A percentile compares a stretch with the other conserved stretches of the same genome.
Conservation (phyloP, 2,329 filamentous ascomycete genomes). For the Trichophyton schoenleinii region DNA sequence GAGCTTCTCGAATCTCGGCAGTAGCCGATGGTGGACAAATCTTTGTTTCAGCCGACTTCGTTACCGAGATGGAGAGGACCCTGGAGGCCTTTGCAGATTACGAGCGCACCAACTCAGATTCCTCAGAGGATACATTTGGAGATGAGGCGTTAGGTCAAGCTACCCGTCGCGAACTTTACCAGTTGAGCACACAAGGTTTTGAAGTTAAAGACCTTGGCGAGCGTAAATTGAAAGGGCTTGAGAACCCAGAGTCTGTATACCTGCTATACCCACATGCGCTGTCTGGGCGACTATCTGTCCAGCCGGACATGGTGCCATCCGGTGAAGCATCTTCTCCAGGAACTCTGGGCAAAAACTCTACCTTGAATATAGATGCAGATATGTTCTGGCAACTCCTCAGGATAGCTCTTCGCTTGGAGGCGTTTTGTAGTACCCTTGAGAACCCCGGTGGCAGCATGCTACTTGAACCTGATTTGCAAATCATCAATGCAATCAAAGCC, state of each 20-base stretch:
- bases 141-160: slow-evolving; percentile 62
- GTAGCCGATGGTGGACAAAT: slow-evolving; percentile 96
- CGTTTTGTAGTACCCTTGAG: slow-evolving; percentile 83
- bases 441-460: slow-evolving; percentile 50
- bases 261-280: slow-evolving; percentile 87
- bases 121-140: slow-evolving; percentile 60
- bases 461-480: slow-evolving; percentile 67
- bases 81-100: slow-evolving; percentile 79
- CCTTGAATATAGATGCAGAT: slow-evolving; percentile 69
- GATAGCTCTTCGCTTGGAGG: slow-evolving; percentile 77
- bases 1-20: slow-evolving; percentile 81
- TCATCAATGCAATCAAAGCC: slow-evolving; percentile 61
- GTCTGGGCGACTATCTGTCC: slow-evolving; percentile 49
- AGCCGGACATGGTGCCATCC: slow-evolving; percentile 39
- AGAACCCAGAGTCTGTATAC: slow-evolving; percentile 93
- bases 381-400: slow-evolving; percentile 83
- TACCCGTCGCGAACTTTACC: slow-evolving; percentile 77
- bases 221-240: slow-evolving; percentile 86
- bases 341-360: slow-evolving; percentile 48
- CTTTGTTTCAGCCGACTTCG: slow-evolving; percentile 92
- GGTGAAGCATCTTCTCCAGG: slow-evolving; percentile 42
- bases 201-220: slow-evolving; percentile 95
- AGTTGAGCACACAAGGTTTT: slow-evolving; percentile 81
- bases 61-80: slow-evolving; percentile 85
- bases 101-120: slow-evolving; percentile 53